A percentile compares a stretch with the other conserved stretches of the same genome.
phyloP scores from a whole-genome alignment of 108 stramenopile species.

The Cylindrotheca fusiformis region DNA sequence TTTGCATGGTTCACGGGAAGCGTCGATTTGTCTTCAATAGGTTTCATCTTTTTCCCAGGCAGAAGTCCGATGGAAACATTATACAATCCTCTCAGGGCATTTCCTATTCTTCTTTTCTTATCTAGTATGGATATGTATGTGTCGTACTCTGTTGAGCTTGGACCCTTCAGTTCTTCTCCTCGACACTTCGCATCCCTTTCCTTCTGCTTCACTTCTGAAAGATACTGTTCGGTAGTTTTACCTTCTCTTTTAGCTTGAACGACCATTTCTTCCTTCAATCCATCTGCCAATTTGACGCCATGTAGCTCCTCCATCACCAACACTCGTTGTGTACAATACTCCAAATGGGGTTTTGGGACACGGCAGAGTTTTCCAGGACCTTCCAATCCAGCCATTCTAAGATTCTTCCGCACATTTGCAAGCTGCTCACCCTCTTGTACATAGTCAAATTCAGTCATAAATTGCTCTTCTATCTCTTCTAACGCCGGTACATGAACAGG shows the following conservation, averaged over 20 bases:
- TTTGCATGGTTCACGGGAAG: slow-evolving; percentile 83
- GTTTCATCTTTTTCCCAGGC: slow-evolving; percentile 38
- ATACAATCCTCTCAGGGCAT: slow-evolving; percentile 42
- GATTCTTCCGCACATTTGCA: slow-evolving; percentile 60
- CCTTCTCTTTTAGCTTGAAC: slow-evolving; percentile 45
- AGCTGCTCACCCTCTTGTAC: slow-evolving; percentile 63
- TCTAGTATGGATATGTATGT: slow-evolving; percentile 50
- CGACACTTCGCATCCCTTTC: slow-evolving; percentile 40
- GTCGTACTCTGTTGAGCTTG: slow-evolving; percentile 52
- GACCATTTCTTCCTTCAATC: slow-evolving; percentile 55
- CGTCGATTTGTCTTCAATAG: slow-evolving; percentile 37
- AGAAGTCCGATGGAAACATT: slow-evolving; percentile 65
- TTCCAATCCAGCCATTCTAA: slow-evolving; percentile 54
- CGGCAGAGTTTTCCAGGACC: slow-evolving; percentile 41
- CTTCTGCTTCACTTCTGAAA: slow-evolving; percentile 33
- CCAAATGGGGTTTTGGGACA: slow-evolving; percentile 66
- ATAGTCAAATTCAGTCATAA: slow-evolving; percentile 95
- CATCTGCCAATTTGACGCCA: slow-evolving; percentile 71
- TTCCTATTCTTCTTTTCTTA: slow-evolving; percentile 43
- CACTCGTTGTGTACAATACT: slow-evolving; percentile 69
- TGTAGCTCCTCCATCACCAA: slow-evolving; percentile 84
- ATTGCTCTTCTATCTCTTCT: slow-evolving; percentile 89
- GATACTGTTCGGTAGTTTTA: slow-evolving; percentile 41
- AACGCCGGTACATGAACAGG: slow-evolving; percentile 84
- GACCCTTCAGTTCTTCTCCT: slow-evolving; percentile 55